These are phyloP conservation scores for Centrapalus pauciflorus DNA, from an alignment of 129 eudicot species.

Conservation along the genomic window DNA sequence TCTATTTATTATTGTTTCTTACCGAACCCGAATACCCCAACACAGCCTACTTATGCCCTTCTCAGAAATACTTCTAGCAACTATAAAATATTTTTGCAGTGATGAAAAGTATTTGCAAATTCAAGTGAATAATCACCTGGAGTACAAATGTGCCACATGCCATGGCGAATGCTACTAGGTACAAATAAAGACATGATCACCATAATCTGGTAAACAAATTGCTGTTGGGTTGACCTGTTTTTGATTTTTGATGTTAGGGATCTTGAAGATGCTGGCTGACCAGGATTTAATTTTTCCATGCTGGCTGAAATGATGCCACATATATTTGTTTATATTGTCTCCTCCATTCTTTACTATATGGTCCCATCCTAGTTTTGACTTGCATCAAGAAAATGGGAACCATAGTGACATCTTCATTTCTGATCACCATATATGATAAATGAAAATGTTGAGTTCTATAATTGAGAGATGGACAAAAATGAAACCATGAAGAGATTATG, in stretches of 20 bases:
- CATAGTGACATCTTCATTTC: not conserved
- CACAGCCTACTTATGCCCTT: not conserved
- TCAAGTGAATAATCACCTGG: slow-evolving; percentile 85
- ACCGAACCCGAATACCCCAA: too few relatives aligned
- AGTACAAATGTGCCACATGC: slow-evolving; percentile 88
- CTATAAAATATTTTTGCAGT: slow-evolving; percentile 37
- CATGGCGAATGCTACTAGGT: slow-evolving; percentile 96
- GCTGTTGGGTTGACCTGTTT: not conserved
- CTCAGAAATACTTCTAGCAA: slow-evolving; percentile 8
- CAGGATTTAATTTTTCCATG: slow-evolving; percentile 60
- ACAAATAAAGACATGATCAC: not conserved
- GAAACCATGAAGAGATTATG: too few relatives aligned
- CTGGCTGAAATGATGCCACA: too few relatives aligned
- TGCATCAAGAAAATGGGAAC: not conserved
- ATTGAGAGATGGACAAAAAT: not conserved
- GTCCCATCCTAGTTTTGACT: not conserved
- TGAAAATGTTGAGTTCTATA: not conserved
- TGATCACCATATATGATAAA: not conserved
- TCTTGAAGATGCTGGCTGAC: slow-evolving; percentile 90
- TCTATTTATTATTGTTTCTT: too few relatives aligned
- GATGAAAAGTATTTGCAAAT: slow-evolving; percentile 84
- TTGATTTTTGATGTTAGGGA: slow-evolving; percentile 49
- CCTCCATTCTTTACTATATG: not conserved
- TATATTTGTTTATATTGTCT: not conserved
- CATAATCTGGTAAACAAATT: not conserved